Percentiles rank a stretch among this genome's conserved stretches.
Evolutionary conservation across 306 rosid genomes (phyloP).

Genomic region (Ziziphus jujuba): DNA sequence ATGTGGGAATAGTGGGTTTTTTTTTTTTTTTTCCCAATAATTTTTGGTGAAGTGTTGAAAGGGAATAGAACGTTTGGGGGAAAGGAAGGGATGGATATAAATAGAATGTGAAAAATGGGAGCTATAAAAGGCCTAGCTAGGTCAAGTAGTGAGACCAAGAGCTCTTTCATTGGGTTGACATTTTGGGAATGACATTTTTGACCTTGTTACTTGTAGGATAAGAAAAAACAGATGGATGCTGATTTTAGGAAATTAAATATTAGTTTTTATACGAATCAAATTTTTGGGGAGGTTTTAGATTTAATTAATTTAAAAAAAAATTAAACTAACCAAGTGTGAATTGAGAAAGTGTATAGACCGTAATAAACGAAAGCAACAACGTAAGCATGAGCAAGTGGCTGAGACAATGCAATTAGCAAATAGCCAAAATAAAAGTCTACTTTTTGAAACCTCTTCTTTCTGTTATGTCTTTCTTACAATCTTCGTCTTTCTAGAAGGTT

Average conservation of each 20-base stretch:
- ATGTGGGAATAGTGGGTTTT: not conserved
- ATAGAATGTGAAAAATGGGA: constrained; percentile 17
- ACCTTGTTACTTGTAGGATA: constrained; percentile 37
- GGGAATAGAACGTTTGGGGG: constrained; percentile 37
- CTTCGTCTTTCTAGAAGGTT: constrained; percentile 41
- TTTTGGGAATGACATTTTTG: constrained; percentile 19
- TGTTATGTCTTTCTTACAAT: constrained; percentile 1
- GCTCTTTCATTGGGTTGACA: constrained; percentile 39
- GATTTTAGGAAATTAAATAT: not conserved
- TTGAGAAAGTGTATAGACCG: not conserved
- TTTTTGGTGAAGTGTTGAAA: constrained; percentile 1
- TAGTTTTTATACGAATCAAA: not conserved
- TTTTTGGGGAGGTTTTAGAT: too few species aligned
- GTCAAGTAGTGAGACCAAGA: constrained; percentile 19
- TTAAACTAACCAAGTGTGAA: too few species aligned
- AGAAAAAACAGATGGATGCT: constrained; percentile 14
- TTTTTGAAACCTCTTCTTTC: too few species aligned
- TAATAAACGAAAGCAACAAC: not conserved
- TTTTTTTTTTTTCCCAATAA: not conserved
- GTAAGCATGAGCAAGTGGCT: constrained; percentile 53
- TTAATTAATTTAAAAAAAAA: too few species aligned
- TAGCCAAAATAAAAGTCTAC: constrained; percentile 1
- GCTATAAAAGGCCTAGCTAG: not conserved
- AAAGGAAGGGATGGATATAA: constrained; percentile 22
- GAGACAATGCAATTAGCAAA: constrained; percentile 17